Percentiles rank a stretch among this genome's conserved stretches.
Conservation (phyloP, 805 yeast species). For the Sugiyamaella marilandica region DNA sequence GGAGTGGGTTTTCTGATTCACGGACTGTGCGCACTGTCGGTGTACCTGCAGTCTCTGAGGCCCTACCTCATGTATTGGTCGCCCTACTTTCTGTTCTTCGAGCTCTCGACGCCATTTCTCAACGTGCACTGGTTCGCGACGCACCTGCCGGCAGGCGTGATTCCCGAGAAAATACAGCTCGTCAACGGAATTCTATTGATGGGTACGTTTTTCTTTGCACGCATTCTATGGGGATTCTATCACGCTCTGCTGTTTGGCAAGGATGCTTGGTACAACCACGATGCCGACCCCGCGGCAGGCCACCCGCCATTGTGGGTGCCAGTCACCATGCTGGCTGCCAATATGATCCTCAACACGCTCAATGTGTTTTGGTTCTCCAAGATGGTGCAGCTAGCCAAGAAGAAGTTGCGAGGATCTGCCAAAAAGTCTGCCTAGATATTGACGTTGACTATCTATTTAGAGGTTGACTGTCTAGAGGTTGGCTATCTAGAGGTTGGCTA, state of each 20-base stretch:
- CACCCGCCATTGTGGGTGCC: conserved; percentile 45
- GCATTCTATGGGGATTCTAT: conserved; percentile 84
- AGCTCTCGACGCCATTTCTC: conserved; percentile 90
- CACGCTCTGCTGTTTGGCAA: conserved; percentile 53
- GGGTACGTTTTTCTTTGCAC: conserved; percentile 63
- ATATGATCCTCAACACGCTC: conserved; percentile 58
- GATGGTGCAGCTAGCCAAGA: conserved; percentile 55
- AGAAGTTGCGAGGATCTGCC: neutral
- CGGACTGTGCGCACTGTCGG: conserved; percentile 75
- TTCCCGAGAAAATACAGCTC: conserved; percentile 49
- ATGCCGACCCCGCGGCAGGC: conserved; percentile 28
- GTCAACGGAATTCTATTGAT: conserved; percentile 72
- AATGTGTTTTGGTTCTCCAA: conserved; percentile 85
- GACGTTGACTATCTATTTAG: neutral
- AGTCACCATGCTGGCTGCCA: conserved; percentile 47
- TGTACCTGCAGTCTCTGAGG: conserved; percentile 55
- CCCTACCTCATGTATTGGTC: conserved; percentile 81
- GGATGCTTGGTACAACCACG: conserved; percentile 37
- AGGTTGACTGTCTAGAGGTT: neutral
- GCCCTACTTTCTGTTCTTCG: conserved; percentile 79
- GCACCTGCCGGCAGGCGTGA: conserved; percentile 63
- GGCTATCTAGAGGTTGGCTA: neutral
- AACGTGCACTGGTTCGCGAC: conserved; percentile 89
- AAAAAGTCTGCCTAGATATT: neutral
- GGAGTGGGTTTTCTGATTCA: conserved; percentile 82